Evolutionary conservation across 106 monocot genomes (phyloP).

Genomic region (Dendrobium officinale): DNA sequence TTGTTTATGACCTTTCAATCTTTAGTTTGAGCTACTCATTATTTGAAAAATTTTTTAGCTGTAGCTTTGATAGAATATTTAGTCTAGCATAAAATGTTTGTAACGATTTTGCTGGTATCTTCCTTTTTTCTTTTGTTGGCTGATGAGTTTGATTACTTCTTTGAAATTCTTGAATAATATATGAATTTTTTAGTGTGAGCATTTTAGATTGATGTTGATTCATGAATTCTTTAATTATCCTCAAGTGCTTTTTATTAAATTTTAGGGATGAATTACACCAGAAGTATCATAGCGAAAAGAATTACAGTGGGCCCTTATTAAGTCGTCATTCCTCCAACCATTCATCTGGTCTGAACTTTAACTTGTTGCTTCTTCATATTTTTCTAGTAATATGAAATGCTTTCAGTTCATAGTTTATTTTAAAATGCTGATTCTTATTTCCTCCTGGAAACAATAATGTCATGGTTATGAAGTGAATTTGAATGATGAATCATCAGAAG

Average conservation of each 20-base stretch:
- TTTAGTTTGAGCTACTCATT: not conserved
- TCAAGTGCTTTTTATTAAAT: not conserved
- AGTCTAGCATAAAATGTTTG: not conserved
- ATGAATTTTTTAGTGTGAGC: too few relatives aligned
- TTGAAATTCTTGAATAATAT: not conserved
- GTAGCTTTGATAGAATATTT: not conserved
- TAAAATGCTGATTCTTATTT: not conserved
- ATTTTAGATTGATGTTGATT: not conserved
- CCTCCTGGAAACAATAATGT: not conserved
- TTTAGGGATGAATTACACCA: conserved; percentile 29
- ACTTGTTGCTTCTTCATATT: not conserved
- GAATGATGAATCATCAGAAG: conserved; percentile 52
- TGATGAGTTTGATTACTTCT: not conserved
- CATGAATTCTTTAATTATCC: not conserved
- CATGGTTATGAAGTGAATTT: conserved; percentile 20
- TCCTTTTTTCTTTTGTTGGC: not conserved
- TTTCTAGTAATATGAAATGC: not conserved
- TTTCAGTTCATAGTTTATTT: not conserved
- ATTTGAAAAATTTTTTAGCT: not conserved
- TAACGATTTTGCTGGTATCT: not conserved
- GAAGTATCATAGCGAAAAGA: conserved; percentile 31
- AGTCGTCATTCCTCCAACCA: conserved; percentile 20
- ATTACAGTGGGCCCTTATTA: conserved; percentile 48
- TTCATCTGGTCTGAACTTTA: conserved; percentile 26
- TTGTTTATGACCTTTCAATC: not conserved